Percentiles rank a stretch among this genome's conserved stretches.
These are phyloP conservation scores for Phytopythium boreale DNA, from an alignment of 352 stramenopile genomes.

Conservation along the genomic window DNA sequence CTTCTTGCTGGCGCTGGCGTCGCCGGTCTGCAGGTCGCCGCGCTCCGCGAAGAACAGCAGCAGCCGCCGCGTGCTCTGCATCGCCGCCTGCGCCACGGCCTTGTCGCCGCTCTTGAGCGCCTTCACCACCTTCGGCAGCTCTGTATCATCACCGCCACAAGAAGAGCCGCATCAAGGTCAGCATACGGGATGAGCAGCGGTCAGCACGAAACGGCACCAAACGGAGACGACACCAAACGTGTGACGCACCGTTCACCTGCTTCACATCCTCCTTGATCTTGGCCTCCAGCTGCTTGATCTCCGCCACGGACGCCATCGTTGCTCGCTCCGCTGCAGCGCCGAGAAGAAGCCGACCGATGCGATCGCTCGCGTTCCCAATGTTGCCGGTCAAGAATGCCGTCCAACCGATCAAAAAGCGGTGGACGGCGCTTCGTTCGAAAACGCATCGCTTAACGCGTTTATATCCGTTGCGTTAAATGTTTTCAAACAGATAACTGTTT, in stretches of 20 bases:
- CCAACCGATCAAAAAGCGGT: background rate
- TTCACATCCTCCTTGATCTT: conserved; percentile 87
- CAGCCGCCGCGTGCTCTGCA: conserved; percentile 77
- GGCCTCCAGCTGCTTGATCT: conserved; percentile 86
- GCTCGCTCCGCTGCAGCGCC: background rate
- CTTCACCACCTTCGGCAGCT: conserved; percentile 75
- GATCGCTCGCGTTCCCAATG: background rate
- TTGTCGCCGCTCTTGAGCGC: conserved; percentile 72
- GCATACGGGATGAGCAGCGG: background rate
- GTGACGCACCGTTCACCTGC: conserved; percentile 66
- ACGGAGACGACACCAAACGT: background rate
- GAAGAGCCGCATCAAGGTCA: background rate
- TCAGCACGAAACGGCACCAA: background rate
- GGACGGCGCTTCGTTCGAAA: background rate
- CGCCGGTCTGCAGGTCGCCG: conserved; percentile 49
- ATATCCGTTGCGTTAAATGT: background rate
- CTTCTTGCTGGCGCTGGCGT: conserved; percentile 27
- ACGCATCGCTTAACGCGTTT: background rate
- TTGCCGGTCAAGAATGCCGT: background rate
- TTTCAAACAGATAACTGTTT: background rate
- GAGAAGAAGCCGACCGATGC: background rate
- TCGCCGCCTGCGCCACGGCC: conserved; percentile 61
- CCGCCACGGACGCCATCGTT: conserved; percentile 48
- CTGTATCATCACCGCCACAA: conserved; percentile 12
- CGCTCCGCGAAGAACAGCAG: conserved; percentile 85